Evolutionary conservation across 1,284 basidiomycete genomes (phyloP).

Genomic region (Ganoderma boninense): DNA sequence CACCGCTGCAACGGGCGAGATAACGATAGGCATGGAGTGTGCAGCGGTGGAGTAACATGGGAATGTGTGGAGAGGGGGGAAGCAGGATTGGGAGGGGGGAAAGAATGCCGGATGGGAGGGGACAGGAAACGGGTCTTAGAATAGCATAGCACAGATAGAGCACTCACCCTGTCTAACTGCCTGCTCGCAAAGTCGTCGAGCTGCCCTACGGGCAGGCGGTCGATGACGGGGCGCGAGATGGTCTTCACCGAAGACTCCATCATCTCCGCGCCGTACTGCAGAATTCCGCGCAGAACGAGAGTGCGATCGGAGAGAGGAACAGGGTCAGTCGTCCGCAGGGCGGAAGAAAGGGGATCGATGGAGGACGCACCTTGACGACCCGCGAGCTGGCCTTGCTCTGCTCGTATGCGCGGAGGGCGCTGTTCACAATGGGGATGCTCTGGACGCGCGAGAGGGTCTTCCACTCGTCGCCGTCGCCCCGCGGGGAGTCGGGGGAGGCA

Average conservation of each 20-base stretch:
- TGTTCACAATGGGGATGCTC: constrained; percentile 66
- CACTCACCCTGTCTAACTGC: constrained; percentile 80
- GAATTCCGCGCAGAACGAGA: neutral
- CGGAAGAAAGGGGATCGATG: neutral
- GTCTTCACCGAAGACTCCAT: constrained; percentile 87
- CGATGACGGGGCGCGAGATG: constrained; percentile 86
- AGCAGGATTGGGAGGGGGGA: neutral
- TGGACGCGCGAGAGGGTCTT: constrained; percentile 62
- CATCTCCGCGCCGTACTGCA: constrained; percentile 87
- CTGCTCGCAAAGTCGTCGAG: constrained; percentile 91
- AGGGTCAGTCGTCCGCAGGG: neutral
- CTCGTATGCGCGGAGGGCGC: constrained; percentile 78
- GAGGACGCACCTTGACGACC: constrained; percentile 72
- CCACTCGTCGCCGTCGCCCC: constrained; percentile 35
- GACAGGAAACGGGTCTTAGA: neutral
- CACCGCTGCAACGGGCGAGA: neutral
- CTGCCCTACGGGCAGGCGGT: constrained; percentile 77
- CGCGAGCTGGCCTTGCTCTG: constrained; percentile 80
- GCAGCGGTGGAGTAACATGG: neutral
- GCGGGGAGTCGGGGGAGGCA: neutral
- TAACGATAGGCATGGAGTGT: neutral
- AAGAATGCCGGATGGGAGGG: neutral
- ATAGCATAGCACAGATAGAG: neutral
- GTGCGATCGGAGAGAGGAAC: too few relatives aligned
- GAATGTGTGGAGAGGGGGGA: neutral